Conservation (phyloP, 139 green algal species). For the Astrephomene gubernaculifera region DNA sequence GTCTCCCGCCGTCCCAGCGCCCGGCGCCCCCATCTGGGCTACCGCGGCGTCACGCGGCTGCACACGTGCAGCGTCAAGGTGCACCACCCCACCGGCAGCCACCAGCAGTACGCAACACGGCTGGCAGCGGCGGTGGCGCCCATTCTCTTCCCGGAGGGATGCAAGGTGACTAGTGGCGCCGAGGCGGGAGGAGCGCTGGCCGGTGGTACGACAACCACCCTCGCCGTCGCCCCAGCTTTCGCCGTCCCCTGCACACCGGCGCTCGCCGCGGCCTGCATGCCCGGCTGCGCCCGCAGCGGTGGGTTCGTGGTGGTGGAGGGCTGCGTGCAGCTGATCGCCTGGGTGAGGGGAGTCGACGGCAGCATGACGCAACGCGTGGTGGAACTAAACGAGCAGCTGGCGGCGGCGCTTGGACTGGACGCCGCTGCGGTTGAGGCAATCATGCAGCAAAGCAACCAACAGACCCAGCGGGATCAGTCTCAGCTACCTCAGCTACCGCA, state of each 20-base stretch:
- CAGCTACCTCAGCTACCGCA: background rate
- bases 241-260: background rate
- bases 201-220: background rate
- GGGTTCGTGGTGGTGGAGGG: conserved; percentile 35
- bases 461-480: background rate
- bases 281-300: background rate
- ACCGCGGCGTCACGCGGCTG: conserved; percentile 2
- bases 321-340: conserved; percentile 46
- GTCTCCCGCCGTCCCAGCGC: background rate
- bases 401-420: conserved; percentile 24
- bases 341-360: conserved; percentile 27
- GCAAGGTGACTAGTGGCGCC: background rate
- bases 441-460: background rate
- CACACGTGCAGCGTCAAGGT: conserved; percentile 36
- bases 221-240: background rate
- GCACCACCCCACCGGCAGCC: conserved; percentile 12
- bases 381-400: conserved; percentile 27
- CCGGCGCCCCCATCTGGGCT: background rate
- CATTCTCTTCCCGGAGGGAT: background rate
- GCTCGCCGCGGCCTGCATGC: background rate
- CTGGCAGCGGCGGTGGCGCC: conserved; percentile 7
- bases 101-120: conserved; percentile 22
- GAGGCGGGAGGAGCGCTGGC: no score
- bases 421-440: background rate
- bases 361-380: background rate